Base-by-base conservation (phyloP, 306 rosid genomes). In the Cyclanthera cordifolia region DNA sequence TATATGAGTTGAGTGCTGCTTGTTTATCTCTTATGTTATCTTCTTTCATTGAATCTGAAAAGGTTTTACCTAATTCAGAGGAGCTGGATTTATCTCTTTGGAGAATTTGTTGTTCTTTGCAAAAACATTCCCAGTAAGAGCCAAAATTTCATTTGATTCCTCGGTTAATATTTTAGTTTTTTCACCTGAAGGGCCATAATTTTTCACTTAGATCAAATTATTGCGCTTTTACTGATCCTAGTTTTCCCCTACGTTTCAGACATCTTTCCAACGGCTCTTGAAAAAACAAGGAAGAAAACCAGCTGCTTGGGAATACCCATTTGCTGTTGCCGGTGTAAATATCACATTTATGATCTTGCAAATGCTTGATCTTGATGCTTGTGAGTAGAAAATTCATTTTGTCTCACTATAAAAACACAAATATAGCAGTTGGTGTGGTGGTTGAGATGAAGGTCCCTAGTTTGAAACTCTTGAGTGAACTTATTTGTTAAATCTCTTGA, bases 1-100 rank as follows among this genome's bases (percentile, higher is more conserved):
- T 59, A 72, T 37, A n/a, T 56, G 57, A 58, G 25, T 39, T 21
- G 48, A 16, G 20, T 30, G 4, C 28, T 25, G 19, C 53, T 55
- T 54, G 47, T 54, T 72, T 28, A 34, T 67, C 66, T 30, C 16
- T 37, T 67, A 49, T 67, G 23, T 25, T 63, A 30, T 34, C n/a
- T 20, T 46, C 23, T 46, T 57, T 49, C 2, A 51, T 65, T 70
- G 58, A 34, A 34, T 70, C 4, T 67, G 8, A 50, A 27, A 46
- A 57, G 71, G 67, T 58, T 76, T 78, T 48, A 27, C 67, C n/a
- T 75, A 27, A 72, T 70, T 6, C 85, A 89, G 95, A 82, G 95
- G 92, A 70, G 92, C 92, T 68, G 97, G 96, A 71, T 91, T 85
- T 82, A 89, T 91, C 78, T 87, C 97, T 17, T 81, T 91, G 92